These are phyloP conservation scores for Leccinum subgranulosum DNA, from an alignment of 768 basidiomycete genomes.

Conservation along the genomic window DNA sequence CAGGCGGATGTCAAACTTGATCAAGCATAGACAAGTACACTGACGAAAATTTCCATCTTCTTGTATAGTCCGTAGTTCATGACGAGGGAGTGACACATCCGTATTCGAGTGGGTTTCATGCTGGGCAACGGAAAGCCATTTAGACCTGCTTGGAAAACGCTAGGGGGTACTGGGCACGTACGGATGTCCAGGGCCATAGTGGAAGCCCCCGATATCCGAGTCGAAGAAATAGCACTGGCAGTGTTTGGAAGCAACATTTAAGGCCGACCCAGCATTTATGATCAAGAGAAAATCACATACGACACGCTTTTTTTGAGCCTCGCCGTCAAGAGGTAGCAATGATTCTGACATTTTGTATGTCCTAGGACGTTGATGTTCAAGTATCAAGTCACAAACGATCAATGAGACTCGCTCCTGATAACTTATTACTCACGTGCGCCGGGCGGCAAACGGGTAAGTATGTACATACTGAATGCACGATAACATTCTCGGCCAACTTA, in stretches of 20 bases:
- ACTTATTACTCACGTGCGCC: slow-evolving; percentile 20
- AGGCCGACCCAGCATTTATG: slow-evolving; percentile 1
- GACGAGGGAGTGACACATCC: slow-evolving; percentile 99
- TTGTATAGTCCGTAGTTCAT: slow-evolving; percentile 99
- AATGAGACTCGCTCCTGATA: no score
- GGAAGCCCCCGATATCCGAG: slow-evolving; percentile 98
- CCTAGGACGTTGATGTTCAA: not conserved
- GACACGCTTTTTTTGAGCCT: slow-evolving; percentile 79
- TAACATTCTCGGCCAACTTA: not conserved
- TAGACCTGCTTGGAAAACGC: not conserved
- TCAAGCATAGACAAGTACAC: slow-evolving; percentile 31
- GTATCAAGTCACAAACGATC: not conserved
- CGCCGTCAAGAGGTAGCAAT: slow-evolving; percentile 67
- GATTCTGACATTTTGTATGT: slow-evolving; percentile 31
- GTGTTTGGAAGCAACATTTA: slow-evolving; percentile 1
- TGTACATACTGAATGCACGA: not conserved
- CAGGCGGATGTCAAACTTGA: not conserved
- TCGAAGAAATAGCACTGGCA: slow-evolving; percentile 97
- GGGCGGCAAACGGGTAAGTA: not conserved
- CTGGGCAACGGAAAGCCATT: slow-evolving; percentile 34
- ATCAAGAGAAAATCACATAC: slow-evolving; percentile 45
- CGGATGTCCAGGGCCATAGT: slow-evolving; percentile 98
- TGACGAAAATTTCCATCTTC: slow-evolving; percentile 99
- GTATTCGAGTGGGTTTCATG: slow-evolving; percentile 97
- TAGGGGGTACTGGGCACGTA: slow-evolving; percentile 35